Base-by-base conservation (phyloP, 768 basidiomycete species). In the Auricularia auricula-judae region DNA sequence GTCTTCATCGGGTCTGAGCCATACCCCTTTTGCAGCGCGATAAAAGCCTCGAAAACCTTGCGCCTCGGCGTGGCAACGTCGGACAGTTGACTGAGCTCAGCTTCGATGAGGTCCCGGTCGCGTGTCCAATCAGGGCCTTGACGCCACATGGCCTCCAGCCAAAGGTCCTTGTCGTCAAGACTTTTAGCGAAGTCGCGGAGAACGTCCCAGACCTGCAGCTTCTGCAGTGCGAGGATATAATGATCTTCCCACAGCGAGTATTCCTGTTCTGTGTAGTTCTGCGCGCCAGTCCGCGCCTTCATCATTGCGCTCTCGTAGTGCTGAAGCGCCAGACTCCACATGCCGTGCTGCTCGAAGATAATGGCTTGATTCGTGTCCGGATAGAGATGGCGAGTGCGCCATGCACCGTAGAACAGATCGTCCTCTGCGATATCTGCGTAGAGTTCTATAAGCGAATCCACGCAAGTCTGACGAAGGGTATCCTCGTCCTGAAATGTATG, bases 211-310 rank as follows among this genome's bases (percentile, higher is more conserved):
- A 97, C 91, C 72, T 98, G 97, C 18, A 99, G 79, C 74, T 99
- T 99, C 76, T 96, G 92, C 0, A 93, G 88, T 1, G 94, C 83
- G 7, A 95, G 77, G 65, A 99, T 90, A 96, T 97, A 99, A 73
- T 99, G 97, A 73, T 99, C 97, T 71, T 99, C 97, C 97, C 97
- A 99, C 21, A 99, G 79, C 70, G 91, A 93, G 73, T 95, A 98
- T 74, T 99, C 97, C 1, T 89, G 81, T 74, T 99, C 97, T 12
- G 90, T 88, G 77, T 95, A 98, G 1, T 94, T 86, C 63, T 97
- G 85, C 4, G 83, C 77, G 3, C 93, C 92, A 3, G 83, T 80
- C 58, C 93, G 82, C 7, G 93, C 88, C 74, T 87, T 91, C 68
- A 79, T 86, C 75, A 98, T 95, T 1, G 95, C 97, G 33, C 79